Conservation (phyloP, 345 rosid species). For the Noccaea bulbosa region DNA sequence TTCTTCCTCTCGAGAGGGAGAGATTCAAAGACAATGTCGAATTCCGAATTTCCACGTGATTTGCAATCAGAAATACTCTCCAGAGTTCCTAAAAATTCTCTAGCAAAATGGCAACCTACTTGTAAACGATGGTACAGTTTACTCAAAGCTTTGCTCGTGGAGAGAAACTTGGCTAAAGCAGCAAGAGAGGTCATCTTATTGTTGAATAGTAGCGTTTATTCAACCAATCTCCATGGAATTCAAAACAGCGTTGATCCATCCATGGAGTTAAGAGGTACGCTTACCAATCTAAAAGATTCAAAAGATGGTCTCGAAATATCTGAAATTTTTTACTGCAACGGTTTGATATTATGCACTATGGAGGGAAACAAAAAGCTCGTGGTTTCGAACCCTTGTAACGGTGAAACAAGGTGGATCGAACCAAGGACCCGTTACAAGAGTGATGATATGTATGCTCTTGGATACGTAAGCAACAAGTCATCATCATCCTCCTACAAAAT, state of each 20-base stretch:
- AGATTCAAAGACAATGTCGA: too few species aligned
- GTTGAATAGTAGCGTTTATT: neutral
- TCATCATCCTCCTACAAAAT: neutral
- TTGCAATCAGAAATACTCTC: slow-evolving; percentile 1
- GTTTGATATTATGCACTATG: neutral
- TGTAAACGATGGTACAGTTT: neutral
- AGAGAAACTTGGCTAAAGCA: slow-evolving; percentile 14
- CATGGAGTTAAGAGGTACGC: slow-evolving; percentile 11
- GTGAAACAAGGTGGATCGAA: neutral
- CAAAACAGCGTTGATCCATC: neutral
- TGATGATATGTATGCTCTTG: neutral
- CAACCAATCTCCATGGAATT: slow-evolving; percentile 1
- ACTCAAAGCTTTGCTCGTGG: slow-evolving; percentile 9
- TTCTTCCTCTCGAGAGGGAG: too few species aligned
- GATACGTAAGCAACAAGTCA: slow-evolving; percentile 1
- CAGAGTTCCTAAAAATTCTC: neutral
- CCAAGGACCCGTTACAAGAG: neutral
- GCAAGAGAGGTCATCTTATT: slow-evolving; percentile 12
- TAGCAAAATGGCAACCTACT: too few species aligned
- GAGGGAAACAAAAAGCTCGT: neutral
- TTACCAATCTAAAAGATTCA: neutral
- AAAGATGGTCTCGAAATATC: neutral
- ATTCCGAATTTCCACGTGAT: neutral
- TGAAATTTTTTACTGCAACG: neutral
- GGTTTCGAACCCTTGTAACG: neutral